phyloP scores from a whole-genome alignment of 1,284 basidiomycete species.

The Termitomyces sp. region DNA sequence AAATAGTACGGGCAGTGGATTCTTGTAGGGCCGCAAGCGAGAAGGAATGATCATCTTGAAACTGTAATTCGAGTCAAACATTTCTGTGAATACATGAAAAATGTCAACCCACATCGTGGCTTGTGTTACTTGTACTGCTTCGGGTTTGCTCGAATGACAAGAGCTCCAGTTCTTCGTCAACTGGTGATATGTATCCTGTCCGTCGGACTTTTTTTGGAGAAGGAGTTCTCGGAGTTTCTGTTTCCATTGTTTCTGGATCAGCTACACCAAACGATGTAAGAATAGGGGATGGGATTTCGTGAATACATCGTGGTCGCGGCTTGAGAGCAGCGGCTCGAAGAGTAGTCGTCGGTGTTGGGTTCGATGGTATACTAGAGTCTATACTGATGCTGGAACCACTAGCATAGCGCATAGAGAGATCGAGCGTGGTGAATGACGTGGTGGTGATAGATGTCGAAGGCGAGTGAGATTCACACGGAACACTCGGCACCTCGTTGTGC shows the following conservation, averaged over 20 bases:
- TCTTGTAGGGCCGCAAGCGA: constrained; percentile 21
- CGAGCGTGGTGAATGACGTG: constrained; percentile 10
- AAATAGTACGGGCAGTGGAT: constrained; percentile 34
- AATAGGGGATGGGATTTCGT: constrained; percentile 15
- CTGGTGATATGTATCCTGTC: constrained; percentile 46
- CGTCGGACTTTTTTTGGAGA: constrained; percentile 33
- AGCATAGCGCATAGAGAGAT: constrained; percentile 9
- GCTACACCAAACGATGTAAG: constrained; percentile 9
- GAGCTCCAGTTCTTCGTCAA: constrained; percentile 46
- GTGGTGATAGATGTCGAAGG: constrained; percentile 16
- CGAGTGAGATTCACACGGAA: constrained; percentile 3
- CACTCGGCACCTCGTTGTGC: constrained; percentile 9
- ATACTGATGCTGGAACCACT: constrained; percentile 16
- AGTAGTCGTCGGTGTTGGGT: constrained; percentile 6
- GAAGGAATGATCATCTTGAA: constrained; percentile 1
- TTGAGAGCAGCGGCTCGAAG: not conserved
- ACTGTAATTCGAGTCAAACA: not conserved
- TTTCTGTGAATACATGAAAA: not conserved
- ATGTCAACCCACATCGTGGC: constrained; percentile 7
- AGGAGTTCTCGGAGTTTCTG: not conserved
- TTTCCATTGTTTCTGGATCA: not conserved
- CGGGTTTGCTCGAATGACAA: constrained; percentile 37
- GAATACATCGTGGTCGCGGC: constrained; percentile 15
- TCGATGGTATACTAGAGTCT: constrained; percentile 3
- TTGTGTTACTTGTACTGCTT: constrained; percentile 5